phyloP scores from a whole-genome alignment of 2,329 filamentous ascomycete genomes.

The Penicillium brasilianum region DNA sequence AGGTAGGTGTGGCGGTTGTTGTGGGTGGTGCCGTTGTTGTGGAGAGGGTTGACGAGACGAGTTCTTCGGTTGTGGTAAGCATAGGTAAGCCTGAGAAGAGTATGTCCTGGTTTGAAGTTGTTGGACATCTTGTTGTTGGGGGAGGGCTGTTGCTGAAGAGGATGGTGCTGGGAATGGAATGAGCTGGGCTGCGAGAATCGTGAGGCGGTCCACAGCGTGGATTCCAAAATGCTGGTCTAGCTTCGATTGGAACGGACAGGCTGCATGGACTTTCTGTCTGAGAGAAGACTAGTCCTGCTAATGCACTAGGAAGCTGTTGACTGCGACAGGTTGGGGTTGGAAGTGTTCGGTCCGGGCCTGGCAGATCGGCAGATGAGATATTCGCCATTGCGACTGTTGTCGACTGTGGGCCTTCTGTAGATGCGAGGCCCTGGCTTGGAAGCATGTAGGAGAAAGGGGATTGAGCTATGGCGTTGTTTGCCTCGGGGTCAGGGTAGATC shows the following conservation, averaged over 20 bases:
- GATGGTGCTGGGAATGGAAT: conserved; percentile 25
- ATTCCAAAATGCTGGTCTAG: conserved; percentile 27
- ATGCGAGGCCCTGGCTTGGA: conserved; percentile 33
- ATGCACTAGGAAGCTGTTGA: conserved; percentile 25
- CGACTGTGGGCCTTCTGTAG: conserved; percentile 35
- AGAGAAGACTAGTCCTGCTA: conserved; percentile 18
- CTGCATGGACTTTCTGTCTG: conserved; percentile 24
- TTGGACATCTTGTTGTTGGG: conserved; percentile 24
- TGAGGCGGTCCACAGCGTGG: conserved; percentile 9
- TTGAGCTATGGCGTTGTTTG: conserved; percentile 30
- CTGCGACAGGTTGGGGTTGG: conserved; percentile 39
- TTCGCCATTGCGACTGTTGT: conserved; percentile 20
- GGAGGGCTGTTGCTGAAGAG: conserved; percentile 28
- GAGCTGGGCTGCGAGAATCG: conserved; percentile 23
- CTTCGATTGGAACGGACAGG: conserved; percentile 26
- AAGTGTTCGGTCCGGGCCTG: conserved; percentile 42
- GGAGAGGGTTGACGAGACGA: conserved; percentile 11
- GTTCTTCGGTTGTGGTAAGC: conserved; percentile 23
- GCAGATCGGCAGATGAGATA: conserved; percentile 20
- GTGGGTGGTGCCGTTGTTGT: conserved; percentile 12
- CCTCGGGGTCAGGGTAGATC: conserved; percentile 39
- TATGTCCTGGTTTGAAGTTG: conserved; percentile 33
- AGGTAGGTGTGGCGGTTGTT: conserved; percentile 13
- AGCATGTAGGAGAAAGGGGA: conserved; percentile 39
- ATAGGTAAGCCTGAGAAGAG: conserved; percentile 39